Evolutionary conservation across 306 rosid species (phyloP).

Genomic region (Casuarina glauca): DNA sequence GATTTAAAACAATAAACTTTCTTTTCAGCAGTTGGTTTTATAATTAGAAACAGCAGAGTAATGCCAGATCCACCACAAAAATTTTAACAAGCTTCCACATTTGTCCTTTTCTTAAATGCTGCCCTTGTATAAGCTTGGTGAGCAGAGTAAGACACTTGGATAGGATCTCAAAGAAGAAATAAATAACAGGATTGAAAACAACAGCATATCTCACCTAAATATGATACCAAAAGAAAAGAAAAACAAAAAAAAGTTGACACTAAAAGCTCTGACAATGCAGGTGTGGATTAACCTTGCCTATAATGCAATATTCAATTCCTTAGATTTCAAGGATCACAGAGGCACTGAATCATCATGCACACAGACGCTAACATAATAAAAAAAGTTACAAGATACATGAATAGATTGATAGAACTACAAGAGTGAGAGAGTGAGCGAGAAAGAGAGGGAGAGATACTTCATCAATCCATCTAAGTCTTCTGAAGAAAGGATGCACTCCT

Average conservation of each 20-base stretch:
- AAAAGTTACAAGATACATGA: not conserved
- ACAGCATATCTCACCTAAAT: not conserved
- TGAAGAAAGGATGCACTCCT: conserved; percentile 65
- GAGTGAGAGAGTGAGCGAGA: conserved; percentile 8
- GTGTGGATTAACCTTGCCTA: not conserved
- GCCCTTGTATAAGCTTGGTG: not conserved
- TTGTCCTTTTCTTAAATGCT: not conserved
- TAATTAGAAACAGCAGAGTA: not conserved
- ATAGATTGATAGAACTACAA: not conserved
- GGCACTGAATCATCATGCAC: not conserved
- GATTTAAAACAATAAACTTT: not conserved
- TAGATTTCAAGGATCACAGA: not conserved
- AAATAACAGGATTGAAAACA: not conserved
- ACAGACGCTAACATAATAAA: not conserved
- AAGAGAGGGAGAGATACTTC: conserved; percentile 48
- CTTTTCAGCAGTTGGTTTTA: not conserved
- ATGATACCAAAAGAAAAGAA: not conserved
- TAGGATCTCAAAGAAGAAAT: not conserved
- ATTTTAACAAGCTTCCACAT: not conserved
- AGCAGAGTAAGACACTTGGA: not conserved
- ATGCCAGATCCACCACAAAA: not conserved
- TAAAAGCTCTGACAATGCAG: not conserved
- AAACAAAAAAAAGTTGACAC: not conserved
- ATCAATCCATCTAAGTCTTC: conserved; percentile 85
- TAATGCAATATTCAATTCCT: not conserved